Evolutionary conservation across 176 grass and related monocot genomes (phyloP).

Genomic region (Oryza coarctata): DNA sequence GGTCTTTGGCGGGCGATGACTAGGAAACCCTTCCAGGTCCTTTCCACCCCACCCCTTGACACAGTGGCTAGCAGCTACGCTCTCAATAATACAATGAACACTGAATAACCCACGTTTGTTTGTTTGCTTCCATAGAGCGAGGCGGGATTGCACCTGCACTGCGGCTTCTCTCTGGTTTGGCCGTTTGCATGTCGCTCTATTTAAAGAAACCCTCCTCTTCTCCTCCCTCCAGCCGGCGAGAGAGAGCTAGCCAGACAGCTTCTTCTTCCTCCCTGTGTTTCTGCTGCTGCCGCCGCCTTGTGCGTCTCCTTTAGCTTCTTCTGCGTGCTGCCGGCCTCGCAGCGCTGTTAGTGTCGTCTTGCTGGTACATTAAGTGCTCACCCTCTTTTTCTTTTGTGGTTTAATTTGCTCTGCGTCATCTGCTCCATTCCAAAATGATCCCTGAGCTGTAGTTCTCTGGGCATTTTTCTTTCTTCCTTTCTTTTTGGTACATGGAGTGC

Average conservation of each 20-base stretch:
- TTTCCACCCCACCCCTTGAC: background rate
- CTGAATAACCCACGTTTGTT: constrained; percentile 29
- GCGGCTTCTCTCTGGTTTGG: background rate
- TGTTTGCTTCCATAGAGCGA: background rate
- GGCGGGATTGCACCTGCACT: background rate
- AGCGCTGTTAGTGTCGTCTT: background rate
- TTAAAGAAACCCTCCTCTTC: constrained; percentile 25
- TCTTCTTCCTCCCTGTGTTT: background rate
- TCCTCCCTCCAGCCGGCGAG: background rate
- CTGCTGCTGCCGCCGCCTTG: background rate
- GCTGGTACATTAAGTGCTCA: background rate
- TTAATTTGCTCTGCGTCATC: background rate
- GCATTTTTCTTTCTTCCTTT: background rate
- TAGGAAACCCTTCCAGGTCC: background rate
- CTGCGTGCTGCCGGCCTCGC: background rate
- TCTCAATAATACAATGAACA: constrained; percentile 10
- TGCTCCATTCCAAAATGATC: background rate
- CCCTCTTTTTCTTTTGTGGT: background rate
- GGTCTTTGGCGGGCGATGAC: constrained; percentile 43
- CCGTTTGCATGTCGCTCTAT: constrained; percentile 29
- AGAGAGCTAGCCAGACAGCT: no score
- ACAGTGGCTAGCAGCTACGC: background rate
- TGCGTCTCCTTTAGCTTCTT: background rate
- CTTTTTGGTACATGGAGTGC: background rate
- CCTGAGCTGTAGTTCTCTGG: background rate